Base-by-base conservation (phyloP, 257 asterid genomes). In the Scutellaria galericulata region DNA sequence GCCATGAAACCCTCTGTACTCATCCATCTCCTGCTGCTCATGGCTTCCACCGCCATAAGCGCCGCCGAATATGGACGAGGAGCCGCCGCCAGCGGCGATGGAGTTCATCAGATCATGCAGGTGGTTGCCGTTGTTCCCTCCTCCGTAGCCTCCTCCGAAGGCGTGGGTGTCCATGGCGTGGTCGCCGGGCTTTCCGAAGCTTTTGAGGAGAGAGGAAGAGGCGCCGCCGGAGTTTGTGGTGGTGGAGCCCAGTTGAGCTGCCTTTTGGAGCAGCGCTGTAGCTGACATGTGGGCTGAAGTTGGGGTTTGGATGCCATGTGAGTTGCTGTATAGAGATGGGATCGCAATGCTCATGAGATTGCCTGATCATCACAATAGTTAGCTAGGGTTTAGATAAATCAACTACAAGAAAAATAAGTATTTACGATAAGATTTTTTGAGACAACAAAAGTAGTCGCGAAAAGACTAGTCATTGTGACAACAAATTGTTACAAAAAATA, bases 241-340 rank as follows among this genome's bases (percentile, higher is more conserved):
- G 70, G 77, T 71, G 2, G 96, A 86, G 55, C 97, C 95, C 63
- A 89, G 37, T 58, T 87, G 89, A 5, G 94, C 95, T 0, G 97
- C 97, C 68, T 89, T 86, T 18, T 91, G 97, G 53, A 91, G 96
- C 5, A 91, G 82, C 1, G 96, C 96, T 0, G 97, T 91, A 2
- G 97, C 97, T 0, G 97, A 91, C 95, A 87, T 81, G 59, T 88
- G 90, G 10, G 83, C 42, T 5, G 74, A 24, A 46, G 18, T 9
- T 0, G 41, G 73, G 64, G 12, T 73, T 24, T 79, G 87, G 18
- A 52, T 64, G 64, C 78, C 68, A 44, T 77, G 78, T 3, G 91
- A 69, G 40, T 65, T 53, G 83, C 88, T 86, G 84, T 85, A 87
- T 6, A 89, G 86, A 11, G 93, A 84, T 41, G 95, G 93, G 58